phyloP scores from a whole-genome alignment of 306 rosid species.

The Alnus glutinosa region DNA sequence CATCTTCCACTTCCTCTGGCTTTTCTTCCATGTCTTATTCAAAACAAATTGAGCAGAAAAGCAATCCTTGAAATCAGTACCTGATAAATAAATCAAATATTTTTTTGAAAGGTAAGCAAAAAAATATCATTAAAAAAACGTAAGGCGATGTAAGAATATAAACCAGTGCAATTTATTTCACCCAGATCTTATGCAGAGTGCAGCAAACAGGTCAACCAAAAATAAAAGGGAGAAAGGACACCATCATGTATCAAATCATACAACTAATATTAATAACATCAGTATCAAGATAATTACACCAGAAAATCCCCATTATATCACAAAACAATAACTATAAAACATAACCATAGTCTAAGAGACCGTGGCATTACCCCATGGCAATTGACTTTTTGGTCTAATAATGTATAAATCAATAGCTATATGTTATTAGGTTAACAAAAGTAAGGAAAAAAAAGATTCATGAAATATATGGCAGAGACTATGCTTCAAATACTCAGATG shows the following conservation, averaged over 20 bases:
- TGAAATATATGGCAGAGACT: not conserved
- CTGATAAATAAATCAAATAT: not conserved
- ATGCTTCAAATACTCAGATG: not conserved
- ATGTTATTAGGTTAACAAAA: not conserved
- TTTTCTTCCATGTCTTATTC: slow-evolving; percentile 60
- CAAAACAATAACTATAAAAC: not conserved
- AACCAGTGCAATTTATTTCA: not conserved
- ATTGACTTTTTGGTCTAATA: not conserved
- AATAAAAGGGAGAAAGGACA: not conserved
- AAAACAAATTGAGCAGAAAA: slow-evolving; percentile 23
- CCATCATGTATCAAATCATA: not conserved
- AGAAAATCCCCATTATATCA: not conserved
- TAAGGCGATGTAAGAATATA: not conserved
- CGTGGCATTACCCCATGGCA: not conserved
- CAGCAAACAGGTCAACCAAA: not conserved
- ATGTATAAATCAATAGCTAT: not conserved
- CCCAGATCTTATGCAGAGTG: not conserved
- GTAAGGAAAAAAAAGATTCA: not conserved
- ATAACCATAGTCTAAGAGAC: not conserved
- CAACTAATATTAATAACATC: not conserved
- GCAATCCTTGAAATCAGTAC: slow-evolving; percentile 1
- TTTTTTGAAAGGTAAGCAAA: no score
- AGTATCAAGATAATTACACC: not conserved
- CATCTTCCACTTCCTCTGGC: slow-evolving; percentile 56
- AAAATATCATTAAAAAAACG: no score